Base-by-base conservation (phyloP, 2,329 filamentous ascomycete genomes). In the Hypoxylon sp. region DNA sequence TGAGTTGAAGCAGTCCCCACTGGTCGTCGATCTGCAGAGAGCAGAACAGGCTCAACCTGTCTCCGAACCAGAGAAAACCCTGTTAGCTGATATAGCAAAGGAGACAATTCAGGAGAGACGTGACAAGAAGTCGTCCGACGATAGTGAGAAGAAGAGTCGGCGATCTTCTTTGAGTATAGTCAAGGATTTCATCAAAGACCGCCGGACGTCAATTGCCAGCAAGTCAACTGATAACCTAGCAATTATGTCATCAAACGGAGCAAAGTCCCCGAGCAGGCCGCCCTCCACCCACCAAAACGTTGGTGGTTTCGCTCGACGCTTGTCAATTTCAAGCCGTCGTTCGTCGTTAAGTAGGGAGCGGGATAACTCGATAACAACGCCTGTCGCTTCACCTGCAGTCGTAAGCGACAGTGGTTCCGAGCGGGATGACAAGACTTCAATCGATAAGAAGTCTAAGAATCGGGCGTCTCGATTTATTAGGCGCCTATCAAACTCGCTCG, bases 321-420 rank as follows among this genome's bases (percentile, higher is more conserved):
- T 81, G 81, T 96, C 83, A 80, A 92, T 85, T 80, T 91, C 82
- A 79, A 92, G 82, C 75, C 84, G 79, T 51, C 82, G 77, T 69
- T 88, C 87, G 3, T 86, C 85, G 1, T 76, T 83, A 23, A 84
- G 80, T 67, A 81, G 80, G 12, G 85, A 85, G 54, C 71, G 77
- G 9, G 76, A 79, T 23, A 69, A 67, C 46, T 67, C 70, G 14
- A 66, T 67, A 1, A 54, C 55, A 43, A 68, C 68, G 50, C 73
- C 69, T 25, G 62, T 74, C 5, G 63, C 80, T 9, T 83, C 83
- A 2, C 81, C 83, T 12, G 79, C 79, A 0, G 76, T 78, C 21
- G 73, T 78, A 16, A 81, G 80, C 1, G 84, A 86, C 51, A 81
- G 78, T n/a, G 78, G 77, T 37, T 84, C 81, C 0, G 82, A 82